Evolutionary conservation across 2,329 filamentous ascomycete genomes (phyloP).

Genomic region (Colletotrichum orchidophilum): DNA sequence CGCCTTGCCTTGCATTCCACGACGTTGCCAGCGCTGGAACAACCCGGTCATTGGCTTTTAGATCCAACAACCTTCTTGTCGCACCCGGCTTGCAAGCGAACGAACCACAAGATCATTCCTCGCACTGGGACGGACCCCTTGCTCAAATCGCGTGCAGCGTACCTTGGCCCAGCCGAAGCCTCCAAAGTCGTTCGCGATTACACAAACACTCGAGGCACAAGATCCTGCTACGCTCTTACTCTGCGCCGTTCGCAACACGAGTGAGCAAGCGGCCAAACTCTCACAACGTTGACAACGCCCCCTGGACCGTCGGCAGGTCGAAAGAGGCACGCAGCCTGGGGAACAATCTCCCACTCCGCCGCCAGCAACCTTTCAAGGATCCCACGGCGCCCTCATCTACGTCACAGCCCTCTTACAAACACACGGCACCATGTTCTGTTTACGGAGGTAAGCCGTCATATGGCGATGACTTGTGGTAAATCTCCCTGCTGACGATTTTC

Average conservation of each 20-base stretch:
- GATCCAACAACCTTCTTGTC: neutral
- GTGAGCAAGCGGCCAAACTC: neutral
- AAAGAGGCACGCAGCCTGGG: neutral
- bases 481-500: slow-evolving; percentile 18
- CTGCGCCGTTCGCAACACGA: neutral
- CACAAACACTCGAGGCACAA: neutral
- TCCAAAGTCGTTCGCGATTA: neutral
- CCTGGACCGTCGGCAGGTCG: neutral
- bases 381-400: slow-evolving; percentile 3
- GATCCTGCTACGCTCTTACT: neutral
- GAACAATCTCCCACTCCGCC: neutral
- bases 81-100: neutral
- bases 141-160: neutral
- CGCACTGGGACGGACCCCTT: neutral
- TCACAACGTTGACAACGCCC: neutral
- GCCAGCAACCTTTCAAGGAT: neutral
- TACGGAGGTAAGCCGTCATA: slow-evolving; percentile 60
- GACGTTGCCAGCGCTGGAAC: neutral
- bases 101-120: neutral
- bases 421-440: slow-evolving; percentile 64
- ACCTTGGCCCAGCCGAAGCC: neutral
- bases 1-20: neutral
- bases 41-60: neutral
- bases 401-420: neutral
- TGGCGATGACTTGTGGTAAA: neutral